Evolutionary conservation across 169 alveolate species (phyloP).

Genomic region (Plasmodium relictum): DNA sequence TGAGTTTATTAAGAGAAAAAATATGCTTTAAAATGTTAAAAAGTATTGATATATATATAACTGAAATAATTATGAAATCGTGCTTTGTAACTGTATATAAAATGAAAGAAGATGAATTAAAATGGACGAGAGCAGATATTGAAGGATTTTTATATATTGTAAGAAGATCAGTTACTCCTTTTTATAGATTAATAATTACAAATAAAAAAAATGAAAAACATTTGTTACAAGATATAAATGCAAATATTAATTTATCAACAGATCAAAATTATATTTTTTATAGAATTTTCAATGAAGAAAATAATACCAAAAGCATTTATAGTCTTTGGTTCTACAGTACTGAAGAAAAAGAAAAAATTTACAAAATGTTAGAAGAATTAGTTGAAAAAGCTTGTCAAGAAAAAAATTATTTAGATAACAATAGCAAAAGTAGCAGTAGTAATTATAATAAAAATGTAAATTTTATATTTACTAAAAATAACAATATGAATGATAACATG

Average conservation of each 20-base stretch:
- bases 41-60: slow-evolving; percentile 78
- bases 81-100: slow-evolving; percentile 84
- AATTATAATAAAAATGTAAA: not conserved
- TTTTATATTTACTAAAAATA: not conserved
- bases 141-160: slow-evolving; percentile 84
- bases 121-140: slow-evolving; percentile 84
- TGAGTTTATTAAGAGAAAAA: slow-evolving; percentile 72
- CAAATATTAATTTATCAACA: slow-evolving; percentile 77
- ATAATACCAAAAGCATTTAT: slow-evolving; percentile 29
- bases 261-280: slow-evolving; percentile 83
- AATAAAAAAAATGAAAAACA: slow-evolving; percentile 84
- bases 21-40: slow-evolving; percentile 81
- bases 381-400: slow-evolving; percentile 23
- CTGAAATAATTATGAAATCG: slow-evolving; percentile 79
- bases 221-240: slow-evolving; percentile 81
- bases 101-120: slow-evolving; percentile 76
- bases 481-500: not conserved
- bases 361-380: slow-evolving; percentile 21
- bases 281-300: slow-evolving; percentile 40
- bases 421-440: not conserved
- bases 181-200: slow-evolving; percentile 79
- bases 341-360: slow-evolving; percentile 57
- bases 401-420: not conserved
- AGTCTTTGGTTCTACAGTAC: slow-evolving; percentile 71
- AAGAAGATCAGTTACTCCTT: slow-evolving; percentile 72